Percentiles rank a stretch among this genome's conserved stretches.
phyloP scores from a whole-genome alignment of 2,329 filamentous ascomycete genomes.

The Trichoderma afroharzianum region DNA sequence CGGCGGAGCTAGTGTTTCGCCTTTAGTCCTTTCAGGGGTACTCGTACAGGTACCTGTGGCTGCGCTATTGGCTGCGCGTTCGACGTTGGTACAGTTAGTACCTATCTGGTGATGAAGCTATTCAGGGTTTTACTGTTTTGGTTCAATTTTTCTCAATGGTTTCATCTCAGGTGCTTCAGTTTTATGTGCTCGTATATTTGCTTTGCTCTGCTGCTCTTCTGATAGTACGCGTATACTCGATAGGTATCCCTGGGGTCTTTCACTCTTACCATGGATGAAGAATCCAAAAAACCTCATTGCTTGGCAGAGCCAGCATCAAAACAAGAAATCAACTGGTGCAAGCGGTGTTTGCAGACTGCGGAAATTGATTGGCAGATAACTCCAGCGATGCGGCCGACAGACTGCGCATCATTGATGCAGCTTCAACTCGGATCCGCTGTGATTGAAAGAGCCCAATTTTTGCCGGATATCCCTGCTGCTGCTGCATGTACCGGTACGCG shows the following conservation, averaged over 20 bases:
- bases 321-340: background rate
- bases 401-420: background rate
- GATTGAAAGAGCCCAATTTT: background rate
- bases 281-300: background rate
- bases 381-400: background rate
- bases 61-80: background rate
- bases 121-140: no score
- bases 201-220: background rate
- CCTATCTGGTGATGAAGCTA: background rate
- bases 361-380: constrained; percentile 3
- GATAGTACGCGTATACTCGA: background rate
- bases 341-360: background rate
- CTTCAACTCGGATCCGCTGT: background rate
- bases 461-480: background rate
- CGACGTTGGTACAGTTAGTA: background rate
- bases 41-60: background rate
- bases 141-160: no score
- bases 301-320: background rate
- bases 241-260: no score
- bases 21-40: constrained; percentile 3
- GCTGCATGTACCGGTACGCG: constrained; percentile 1
- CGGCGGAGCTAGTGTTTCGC: constrained; percentile 19
- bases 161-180: background rate
- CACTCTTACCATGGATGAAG: no score
- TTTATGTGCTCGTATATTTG: background rate